Evolutionary conservation across 83 land plant species (phyloP).

Genomic region (Larix sibirica): DNA sequence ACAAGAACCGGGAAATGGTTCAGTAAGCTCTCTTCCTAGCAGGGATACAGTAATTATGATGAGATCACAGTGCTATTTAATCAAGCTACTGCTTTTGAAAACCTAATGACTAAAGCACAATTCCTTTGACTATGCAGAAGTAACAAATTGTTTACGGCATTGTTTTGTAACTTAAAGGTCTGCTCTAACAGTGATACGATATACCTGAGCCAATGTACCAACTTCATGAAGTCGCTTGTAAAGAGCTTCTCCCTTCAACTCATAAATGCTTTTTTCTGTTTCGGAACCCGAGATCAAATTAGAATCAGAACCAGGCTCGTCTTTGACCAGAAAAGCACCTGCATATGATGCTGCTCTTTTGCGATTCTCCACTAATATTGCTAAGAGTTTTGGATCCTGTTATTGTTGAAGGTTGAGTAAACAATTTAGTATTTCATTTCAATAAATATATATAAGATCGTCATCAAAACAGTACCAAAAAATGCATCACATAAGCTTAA

Average conservation of each 20-base stretch:
- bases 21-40: slow-evolving; percentile 1
- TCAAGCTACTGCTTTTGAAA: not conserved
- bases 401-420: not conserved
- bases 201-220: slow-evolving; percentile 98
- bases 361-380: slow-evolving; percentile 67
- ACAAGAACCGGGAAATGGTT: not conserved
- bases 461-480: no score
- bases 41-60: not conserved
- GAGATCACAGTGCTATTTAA: not conserved
- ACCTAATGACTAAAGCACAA: not conserved
- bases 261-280: slow-evolving; percentile 58
- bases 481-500: no score
- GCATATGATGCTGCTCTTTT: slow-evolving; percentile 82
- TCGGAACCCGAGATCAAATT: slow-evolving; percentile 44
- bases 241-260: slow-evolving; percentile 80
- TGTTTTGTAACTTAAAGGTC: not conserved
- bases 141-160: not conserved
- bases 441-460: not conserved
- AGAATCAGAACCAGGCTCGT: slow-evolving; percentile 56
- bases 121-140: not conserved
- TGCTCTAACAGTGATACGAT: not conserved
- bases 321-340: slow-evolving; percentile 92
- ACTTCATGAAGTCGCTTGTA: slow-evolving; percentile 88
- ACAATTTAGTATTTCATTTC: not conserved
- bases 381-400: slow-evolving; percentile 88